Conservation (phyloP, 352 stramenopile genomes). For the Pythium phragmiticola region DNA sequence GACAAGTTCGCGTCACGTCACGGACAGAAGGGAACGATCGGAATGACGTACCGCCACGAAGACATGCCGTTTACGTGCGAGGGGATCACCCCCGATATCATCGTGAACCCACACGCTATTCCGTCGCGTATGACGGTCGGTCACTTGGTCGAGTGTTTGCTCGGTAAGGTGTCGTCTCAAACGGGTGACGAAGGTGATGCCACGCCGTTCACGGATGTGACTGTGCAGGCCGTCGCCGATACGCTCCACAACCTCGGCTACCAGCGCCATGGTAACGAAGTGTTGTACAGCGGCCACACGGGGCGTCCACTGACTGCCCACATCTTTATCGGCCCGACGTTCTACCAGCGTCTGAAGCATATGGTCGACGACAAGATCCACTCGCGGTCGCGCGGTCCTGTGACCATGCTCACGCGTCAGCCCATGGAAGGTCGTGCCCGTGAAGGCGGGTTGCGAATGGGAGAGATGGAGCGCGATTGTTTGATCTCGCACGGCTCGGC, state of each 20-base stretch:
- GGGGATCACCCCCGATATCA: constrained; percentile 99
- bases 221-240: constrained; percentile 97
- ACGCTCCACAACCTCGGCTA: constrained; percentile 96
- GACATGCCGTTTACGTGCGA: constrained; percentile 99
- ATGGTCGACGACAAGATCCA: constrained; percentile 99
- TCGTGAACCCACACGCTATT: constrained; percentile 99
- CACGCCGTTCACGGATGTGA: constrained; percentile 98
- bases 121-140: constrained; percentile 99
- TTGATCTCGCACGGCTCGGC: constrained; percentile 99
- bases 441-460: constrained; percentile 99
- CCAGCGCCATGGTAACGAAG: constrained; percentile 99
- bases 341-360: constrained; percentile 99
- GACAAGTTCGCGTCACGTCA: constrained; percentile 97
- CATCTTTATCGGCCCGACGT: constrained; percentile 99
- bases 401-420: constrained; percentile 98
- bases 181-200: constrained; percentile 97
- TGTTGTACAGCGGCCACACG: constrained; percentile 99
- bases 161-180: constrained; percentile 98
- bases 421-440: constrained; percentile 98
- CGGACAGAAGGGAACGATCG: constrained; percentile 94
- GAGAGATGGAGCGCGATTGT: constrained; percentile 99
- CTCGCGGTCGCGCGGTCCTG: constrained; percentile 91
- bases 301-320: constrained; percentile 93
- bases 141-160: constrained; percentile 99
- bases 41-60: constrained; percentile 99